Base-by-base conservation (phyloP, 2,329 filamentous ascomycete genomes). In the Paraconiothyrium brasiliense region DNA sequence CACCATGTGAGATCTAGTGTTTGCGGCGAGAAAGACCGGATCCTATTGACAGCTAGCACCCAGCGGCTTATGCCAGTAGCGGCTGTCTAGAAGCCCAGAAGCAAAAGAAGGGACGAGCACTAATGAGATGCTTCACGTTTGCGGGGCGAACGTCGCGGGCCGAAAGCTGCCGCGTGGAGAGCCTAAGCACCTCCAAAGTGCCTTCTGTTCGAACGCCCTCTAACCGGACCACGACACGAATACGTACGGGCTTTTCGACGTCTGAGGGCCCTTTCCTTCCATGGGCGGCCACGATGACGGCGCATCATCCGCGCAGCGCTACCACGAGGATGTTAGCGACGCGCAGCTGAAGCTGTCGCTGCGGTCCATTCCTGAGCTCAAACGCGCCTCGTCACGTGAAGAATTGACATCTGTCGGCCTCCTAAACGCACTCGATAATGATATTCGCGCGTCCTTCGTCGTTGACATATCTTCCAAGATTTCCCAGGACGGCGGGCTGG, bases 361-460 rank as follows among this genome's bases (percentile, higher is more conserved):
- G n/a, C 58, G 61, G 41, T 59, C 61, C 14, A 57, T 60, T 22
- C 44, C 61, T 1, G 48, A 66, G 56, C 48, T 62, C 5, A 57
- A 54, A 32, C 44, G 57, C 20, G 61, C 51, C n/a, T 59, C 59
- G 30, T 55, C 54, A 6, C 61, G 49, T 41, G 47, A 41, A 20
- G 57, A 64, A 32, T 54, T 67, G 6, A n/a, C 11, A 10, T 44
- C 63, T 32, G 34, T 71, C 10, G 63, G 56, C 43, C 64, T 76
- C 2, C 62, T 72, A 16, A 61, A 64, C 44, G 69, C 66, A 9
- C 70, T 74, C 44, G 67, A 72, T 43, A 27, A 57, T 54, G 73
- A 75, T 44, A 57, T 63, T 9, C 71, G 71, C 20, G 69, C 73
- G 13, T 67, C 70, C 30, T 75, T 75, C 50, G 67, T 67, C 20